Evolutionary conservation across 768 basidiomycete species (phyloP), one percentile per base, ranked within the genome.

Genomic region (Fomitopsis serialis): DNA sequence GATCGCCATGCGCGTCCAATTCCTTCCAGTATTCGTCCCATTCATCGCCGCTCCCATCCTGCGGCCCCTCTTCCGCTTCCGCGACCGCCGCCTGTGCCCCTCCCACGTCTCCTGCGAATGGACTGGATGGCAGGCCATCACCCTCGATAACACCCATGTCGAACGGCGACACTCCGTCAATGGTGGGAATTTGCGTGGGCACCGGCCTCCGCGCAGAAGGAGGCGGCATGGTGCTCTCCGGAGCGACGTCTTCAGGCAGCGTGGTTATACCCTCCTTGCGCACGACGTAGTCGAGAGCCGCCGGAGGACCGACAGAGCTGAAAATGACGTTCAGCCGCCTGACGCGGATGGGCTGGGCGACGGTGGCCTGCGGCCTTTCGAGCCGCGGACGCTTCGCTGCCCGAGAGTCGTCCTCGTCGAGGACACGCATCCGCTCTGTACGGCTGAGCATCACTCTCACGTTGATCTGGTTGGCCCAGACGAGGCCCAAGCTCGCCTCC

Each of bases 381-480:
- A 63, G 36, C 35, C 63, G 63, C 66, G 54, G 56, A 50, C 56
- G 70, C 63, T 72, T 73, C 64, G 53, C 19, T 32, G 42, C 24
- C 22, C 54, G 55, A 5, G 49, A 53, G 10, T 68, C 70, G 24
- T 70, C 70, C 11, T 49, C 57, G 37, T 73, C 73, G 24, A 87
- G 64, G 54, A 82, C 74, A 44, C 81, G 76, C 53, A 86, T 76
- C 55, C 91, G 74, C 10, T 79, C 80, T 0, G 93, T 94, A 27
- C 91, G 80, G 42, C 78, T 80, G 48, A 97, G 78, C 77, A 96
- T 85, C 44, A 98, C 78, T 22, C 96, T 80, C 3, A 77, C 78
- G 60, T 96, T 95, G 53, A 98, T 76, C 62, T 92, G 87, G 67
- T 96, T 98, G 15, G 95, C 89, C 96, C 96, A 98, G 9, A 84